Conservation (phyloP, 495 filamentous ascomycete species). For the Lepraria neglecta region DNA sequence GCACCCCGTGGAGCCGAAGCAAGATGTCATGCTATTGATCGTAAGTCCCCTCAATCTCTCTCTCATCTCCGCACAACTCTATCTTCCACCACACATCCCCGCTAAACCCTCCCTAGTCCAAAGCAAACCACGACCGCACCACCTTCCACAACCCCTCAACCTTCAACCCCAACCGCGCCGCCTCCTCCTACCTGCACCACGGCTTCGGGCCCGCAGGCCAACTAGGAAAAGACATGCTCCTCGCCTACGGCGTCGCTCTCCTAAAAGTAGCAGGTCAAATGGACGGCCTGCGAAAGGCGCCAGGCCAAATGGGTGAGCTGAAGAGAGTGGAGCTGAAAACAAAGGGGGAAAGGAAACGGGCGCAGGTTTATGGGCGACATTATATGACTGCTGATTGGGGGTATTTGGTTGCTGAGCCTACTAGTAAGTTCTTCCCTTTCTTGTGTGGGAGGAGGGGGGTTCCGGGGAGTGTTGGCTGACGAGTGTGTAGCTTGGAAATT, state of each 20-base stretch:
- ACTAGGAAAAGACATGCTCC: slow-evolving; percentile 16
- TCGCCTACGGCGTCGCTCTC: slow-evolving; percentile 8
- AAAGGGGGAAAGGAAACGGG: background rate
- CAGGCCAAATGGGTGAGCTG: slow-evolving; percentile 9
- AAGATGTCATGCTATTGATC: background rate
- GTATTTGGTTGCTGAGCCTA: slow-evolving; percentile 10
- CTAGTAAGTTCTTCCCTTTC: slow-evolving; percentile 2
- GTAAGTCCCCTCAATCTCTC: background rate
- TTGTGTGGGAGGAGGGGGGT: too few species aligned
- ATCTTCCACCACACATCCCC: too few species aligned
- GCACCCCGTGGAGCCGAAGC: background rate
- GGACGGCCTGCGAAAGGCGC: slow-evolving; percentile 12
- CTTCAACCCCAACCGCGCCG: slow-evolving; percentile 46
- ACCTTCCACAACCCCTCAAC: slow-evolving; percentile 48
- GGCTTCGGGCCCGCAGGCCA: slow-evolving; percentile 33
- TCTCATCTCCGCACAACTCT: too few species aligned
- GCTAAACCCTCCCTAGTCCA: slow-evolving; percentile 9
- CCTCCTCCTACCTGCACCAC: slow-evolving; percentile 52
- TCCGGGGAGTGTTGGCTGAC: background rate
- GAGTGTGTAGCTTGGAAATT: background rate
- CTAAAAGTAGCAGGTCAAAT: slow-evolving; percentile 6
- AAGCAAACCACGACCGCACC: slow-evolving; percentile 6
- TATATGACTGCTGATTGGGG: slow-evolving; percentile 16
- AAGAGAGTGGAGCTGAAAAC: slow-evolving; percentile 9
- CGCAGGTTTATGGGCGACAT: slow-evolving; percentile 1